phyloP scores from a whole-genome alignment of 2,329 filamentous ascomycete genomes.

The Pseudonectria buxi region DNA sequence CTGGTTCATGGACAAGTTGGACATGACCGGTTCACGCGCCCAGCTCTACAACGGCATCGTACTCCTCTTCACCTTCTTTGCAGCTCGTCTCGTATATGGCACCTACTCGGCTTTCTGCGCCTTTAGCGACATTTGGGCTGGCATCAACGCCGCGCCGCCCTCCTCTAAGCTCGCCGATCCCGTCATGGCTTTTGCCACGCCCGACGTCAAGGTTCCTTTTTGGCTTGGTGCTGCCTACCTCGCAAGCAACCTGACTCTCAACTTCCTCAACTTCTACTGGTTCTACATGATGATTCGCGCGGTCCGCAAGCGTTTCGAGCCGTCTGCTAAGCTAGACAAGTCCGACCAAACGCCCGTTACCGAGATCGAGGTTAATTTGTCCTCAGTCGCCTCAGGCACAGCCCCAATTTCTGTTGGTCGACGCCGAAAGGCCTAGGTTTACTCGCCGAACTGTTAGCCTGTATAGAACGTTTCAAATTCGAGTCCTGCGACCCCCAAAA shows the following conservation, averaged over 20 bases:
- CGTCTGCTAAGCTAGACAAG: conserved; percentile 31
- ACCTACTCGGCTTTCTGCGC: conserved; percentile 64
- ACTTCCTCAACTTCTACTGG: conserved; percentile 76
- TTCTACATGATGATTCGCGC: conserved; percentile 81
- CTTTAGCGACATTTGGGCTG: conserved; percentile 62
- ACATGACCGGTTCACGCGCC: conserved; percentile 65
- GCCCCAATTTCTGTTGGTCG: conserved; percentile 12
- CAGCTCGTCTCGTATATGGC: conserved; percentile 70
- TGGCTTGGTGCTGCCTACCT: conserved; percentile 68
- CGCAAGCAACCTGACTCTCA: conserved; percentile 63
- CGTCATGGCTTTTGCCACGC: conserved; percentile 38
- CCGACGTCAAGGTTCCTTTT: conserved; percentile 49
- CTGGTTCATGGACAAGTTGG: conserved; percentile 86
- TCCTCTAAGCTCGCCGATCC: conserved; percentile 13
- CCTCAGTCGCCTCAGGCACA: conserved; percentile 23
- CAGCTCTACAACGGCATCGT: conserved; percentile 74
- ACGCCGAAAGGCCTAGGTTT: conserved; percentile 25
- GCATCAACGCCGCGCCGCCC: conserved; percentile 34
- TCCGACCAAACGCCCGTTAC: conserved; percentile 19
- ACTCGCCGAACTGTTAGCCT: neutral
- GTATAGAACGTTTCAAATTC: neutral
- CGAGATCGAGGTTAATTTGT: conserved; percentile 23
- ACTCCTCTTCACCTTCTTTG: conserved; percentile 69
- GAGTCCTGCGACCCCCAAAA: neutral
- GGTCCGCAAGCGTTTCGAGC: conserved; percentile 66